Evolutionary conservation across 495 filamentous ascomycete genomes (phyloP), one percentile per base, ranked within the genome.

Genomic region (Monascus purpureus): DNA sequence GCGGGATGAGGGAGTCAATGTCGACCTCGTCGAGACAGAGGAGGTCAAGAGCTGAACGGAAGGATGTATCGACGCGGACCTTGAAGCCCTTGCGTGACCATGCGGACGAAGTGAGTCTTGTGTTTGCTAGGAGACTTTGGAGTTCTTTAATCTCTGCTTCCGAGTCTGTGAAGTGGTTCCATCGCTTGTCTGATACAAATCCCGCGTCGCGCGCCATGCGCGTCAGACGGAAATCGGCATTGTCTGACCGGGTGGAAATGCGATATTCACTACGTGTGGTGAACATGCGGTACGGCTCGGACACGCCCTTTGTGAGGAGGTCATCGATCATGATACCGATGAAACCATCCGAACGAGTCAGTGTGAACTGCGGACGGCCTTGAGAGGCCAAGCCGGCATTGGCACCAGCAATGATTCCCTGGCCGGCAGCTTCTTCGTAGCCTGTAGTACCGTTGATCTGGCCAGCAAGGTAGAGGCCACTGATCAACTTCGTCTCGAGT

Each of bases 291-390:
- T 97, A 97, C 0, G 90, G 90, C 55, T 97, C 90, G 6, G 80
- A 83, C 8, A 97, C 88, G 28, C 90, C 90, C 56, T 95, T 96
- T 18, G 90, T 97, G 55, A 94, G 76, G 27, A 97, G 75, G 51
- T 97, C 90, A 55, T 97, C 90, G 51, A 97, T 90, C 90, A 97
- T 93, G 58, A 97, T 77, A 32, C 90, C 90, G 50, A 97, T 95
- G 50, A 95, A 97, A 11, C 80, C 83, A 53, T 96, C 90, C 8
- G 79, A 76, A 35, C 90, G 67, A n/a, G 70, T 73, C 12, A 97
- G 64, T 2, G 67, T 68, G 38, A 93, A 55, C 0, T 73, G 66
- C 3, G 55, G 47, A 11, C 77, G 74, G 13, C 63, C 62, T 36
- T 75, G 74, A 0, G 87, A 70, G 8, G 76, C 70, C 13, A 93